A percentile compares a stretch with the other conserved stretches of the same genome.
Evolutionary conservation across 495 filamentous ascomycete species (phyloP).

Genomic region (Aspergillus steynii): DNA sequence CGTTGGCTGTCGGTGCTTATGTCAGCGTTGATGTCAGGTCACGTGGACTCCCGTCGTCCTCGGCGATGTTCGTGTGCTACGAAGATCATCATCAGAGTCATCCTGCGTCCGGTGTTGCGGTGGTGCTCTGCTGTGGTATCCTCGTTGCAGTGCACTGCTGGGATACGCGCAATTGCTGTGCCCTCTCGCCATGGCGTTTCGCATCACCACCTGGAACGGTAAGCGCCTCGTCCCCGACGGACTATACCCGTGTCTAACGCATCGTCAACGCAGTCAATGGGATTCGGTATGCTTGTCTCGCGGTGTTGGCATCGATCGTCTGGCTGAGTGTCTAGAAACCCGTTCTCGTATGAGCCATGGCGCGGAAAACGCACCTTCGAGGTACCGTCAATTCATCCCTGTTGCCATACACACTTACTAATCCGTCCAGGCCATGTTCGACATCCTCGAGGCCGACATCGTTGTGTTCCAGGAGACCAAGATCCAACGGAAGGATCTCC

Average conservation of each 20-base stretch:
- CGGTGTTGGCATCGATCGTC: not conserved
- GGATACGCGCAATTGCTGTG: constrained; percentile 17
- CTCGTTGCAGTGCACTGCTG: no score
- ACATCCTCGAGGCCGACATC: constrained; percentile 89
- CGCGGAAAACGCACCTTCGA: constrained; percentile 80
- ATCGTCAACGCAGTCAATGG: constrained; percentile 70
- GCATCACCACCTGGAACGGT: constrained; percentile 94
- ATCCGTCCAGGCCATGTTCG: constrained; percentile 75
- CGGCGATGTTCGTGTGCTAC: no score
- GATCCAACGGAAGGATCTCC: constrained; percentile 91
- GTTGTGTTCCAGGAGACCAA: constrained; percentile 95
- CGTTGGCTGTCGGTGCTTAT: constrained; percentile 21
- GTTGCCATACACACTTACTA: constrained; percentile 3
- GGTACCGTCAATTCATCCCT: constrained; percentile 35
- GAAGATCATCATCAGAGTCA: no score
- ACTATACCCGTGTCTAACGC: not conserved
- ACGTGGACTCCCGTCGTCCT: constrained; percentile 24
- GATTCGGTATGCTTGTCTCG: constrained; percentile 63
- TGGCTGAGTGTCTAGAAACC: constrained; percentile 61
- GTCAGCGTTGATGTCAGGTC: constrained; percentile 32
- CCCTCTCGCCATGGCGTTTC: constrained; percentile 60
- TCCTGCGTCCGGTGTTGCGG: no score
- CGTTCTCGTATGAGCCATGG: constrained; percentile 96
- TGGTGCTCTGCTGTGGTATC: no score
- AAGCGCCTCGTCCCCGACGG: constrained; percentile 19